These are phyloP conservation scores for Geranium incanum DNA, from an alignment of 441 rosid genomes.

Conservation along the genomic window DNA sequence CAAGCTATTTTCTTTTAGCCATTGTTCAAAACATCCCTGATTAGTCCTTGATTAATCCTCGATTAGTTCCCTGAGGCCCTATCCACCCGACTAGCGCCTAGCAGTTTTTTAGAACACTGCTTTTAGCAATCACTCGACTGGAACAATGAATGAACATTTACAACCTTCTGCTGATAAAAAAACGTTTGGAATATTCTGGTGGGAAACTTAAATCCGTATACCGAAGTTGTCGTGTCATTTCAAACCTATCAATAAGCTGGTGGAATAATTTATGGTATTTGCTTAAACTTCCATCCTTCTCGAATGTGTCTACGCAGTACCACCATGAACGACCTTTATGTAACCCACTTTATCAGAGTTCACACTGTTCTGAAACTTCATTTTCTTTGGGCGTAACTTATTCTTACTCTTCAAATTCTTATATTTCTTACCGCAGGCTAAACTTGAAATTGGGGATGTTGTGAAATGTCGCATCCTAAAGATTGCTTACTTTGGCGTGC, in stretches of 20 bases:
- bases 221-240: background rate
- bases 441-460: slow-evolving; percentile 81
- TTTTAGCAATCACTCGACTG: background rate
- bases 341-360: slow-evolving; percentile 21
- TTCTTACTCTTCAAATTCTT: background rate
- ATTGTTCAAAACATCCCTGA: background rate
- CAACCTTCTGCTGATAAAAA: background rate
- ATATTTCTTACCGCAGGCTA: slow-evolving; percentile 45
- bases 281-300: background rate
- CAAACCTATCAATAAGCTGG: background rate
- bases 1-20: background rate
- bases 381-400: background rate
- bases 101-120: no score
- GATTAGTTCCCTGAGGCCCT: no score
- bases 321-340: slow-evolving; percentile 17
- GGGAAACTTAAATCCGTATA: background rate
- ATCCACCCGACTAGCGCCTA: no score
- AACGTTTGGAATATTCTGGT: background rate
- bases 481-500: slow-evolving; percentile 71
- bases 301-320: background rate
- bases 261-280: background rate
- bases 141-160: background rate
- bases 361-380: slow-evolving; percentile 5
- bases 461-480: slow-evolving; percentile 71
- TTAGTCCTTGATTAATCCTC: no score